Base-by-base conservation (phyloP, 2,329 filamentous ascomycete genomes). In the Aureobasidium pullulans region DNA sequence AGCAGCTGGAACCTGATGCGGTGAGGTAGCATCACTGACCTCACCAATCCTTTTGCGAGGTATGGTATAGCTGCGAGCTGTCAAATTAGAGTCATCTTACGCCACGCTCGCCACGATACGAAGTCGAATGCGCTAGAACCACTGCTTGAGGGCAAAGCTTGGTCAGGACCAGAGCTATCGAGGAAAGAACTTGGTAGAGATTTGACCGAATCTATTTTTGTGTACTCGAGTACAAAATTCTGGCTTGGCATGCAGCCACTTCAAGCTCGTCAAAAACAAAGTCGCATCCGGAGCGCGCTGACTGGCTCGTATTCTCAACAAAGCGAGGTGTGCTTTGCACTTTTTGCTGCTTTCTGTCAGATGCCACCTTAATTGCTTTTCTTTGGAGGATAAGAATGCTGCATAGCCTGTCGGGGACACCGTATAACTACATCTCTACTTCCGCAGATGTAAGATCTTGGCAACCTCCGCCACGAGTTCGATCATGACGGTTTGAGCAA, bases 81-180 rank as follows among this genome's bases (percentile, higher is more conserved):
- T 23, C 32, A 23, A 40, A 31, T 57, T 37, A 40, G 40, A 46
- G 39, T 44, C 19, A 13, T 19, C 10, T 37, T 37, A 10, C 40
- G 52, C 39, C 40, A 56, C 52, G 16, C 4, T 56, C n/a, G 52
- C 52, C 40, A 56, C 52, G 19, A 46, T 46, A 56, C 52, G 52
- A 56, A 37, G 13, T n/a, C 15, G 8, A 13, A 36, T 29, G 32
- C 31, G 28, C 48, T 28, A 6, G 19, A 28, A 36, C 34, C n/a
- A 31, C 23, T 39, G 28, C 11, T 23, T 3, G 10, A 16, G 10
- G 16, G 40, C 7, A 10, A 15, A n/a, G 7, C 16, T 29, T 31
- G 36, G 29, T 3, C 29, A 11, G 31, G 19, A 23, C 31, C n/a
- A 16, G 40, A 19, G 16, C 28, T n/a, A 43, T 19, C 9, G 28